Percentiles rank a stretch among this genome's conserved stretches.
Evolutionary conservation across 805 yeast genomes (phyloP).

Genomic region (Sugiyamaella qingdaonensis): DNA sequence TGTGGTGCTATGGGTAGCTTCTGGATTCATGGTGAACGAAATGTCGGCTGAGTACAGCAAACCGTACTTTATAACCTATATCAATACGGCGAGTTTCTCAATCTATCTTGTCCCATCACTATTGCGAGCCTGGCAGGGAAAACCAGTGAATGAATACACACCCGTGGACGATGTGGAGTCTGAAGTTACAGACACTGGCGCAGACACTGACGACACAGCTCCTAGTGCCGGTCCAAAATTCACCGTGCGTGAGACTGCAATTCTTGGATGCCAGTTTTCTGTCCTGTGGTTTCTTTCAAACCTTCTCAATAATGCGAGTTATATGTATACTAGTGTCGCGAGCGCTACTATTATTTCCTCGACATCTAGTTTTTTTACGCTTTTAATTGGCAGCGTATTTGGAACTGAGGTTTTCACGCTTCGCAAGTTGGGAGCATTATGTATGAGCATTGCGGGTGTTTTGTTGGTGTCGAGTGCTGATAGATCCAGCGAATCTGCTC

Average conservation of each 20-base stretch:
- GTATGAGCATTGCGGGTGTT: slow-evolving; percentile 74
- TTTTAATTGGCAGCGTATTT: slow-evolving; percentile 70
- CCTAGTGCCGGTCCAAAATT: slow-evolving; percentile 10
- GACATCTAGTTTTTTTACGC: slow-evolving; percentile 89
- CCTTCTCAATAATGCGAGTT: slow-evolving; percentile 79
- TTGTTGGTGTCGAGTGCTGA: slow-evolving; percentile 63
- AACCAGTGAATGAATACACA: neutral
- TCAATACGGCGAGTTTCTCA: slow-evolving; percentile 81
- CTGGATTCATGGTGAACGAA: slow-evolving; percentile 76
- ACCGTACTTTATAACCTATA: slow-evolving; percentile 88
- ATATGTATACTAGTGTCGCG: slow-evolving; percentile 86
- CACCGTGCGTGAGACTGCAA: slow-evolving; percentile 56
- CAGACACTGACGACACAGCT: neutral
- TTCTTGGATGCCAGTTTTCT: slow-evolving; percentile 75
- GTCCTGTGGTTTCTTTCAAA: slow-evolving; percentile 89
- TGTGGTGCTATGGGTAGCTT: slow-evolving; percentile 83
- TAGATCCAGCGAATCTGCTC: slow-evolving; percentile 23
- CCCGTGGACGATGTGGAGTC: neutral
- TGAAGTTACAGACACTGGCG: neutral
- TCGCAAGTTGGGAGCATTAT: slow-evolving; percentile 63
- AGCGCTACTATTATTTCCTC: slow-evolving; percentile 91
- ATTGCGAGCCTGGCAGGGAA: slow-evolving; percentile 6
- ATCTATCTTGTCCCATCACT: slow-evolving; percentile 51
- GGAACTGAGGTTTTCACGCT: slow-evolving; percentile 64
- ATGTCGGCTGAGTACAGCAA: slow-evolving; percentile 54